These are phyloP conservation scores for Sporisorium graminicola DNA, from an alignment of 1,284 basidiomycete genomes.

Conservation along the genomic window DNA sequence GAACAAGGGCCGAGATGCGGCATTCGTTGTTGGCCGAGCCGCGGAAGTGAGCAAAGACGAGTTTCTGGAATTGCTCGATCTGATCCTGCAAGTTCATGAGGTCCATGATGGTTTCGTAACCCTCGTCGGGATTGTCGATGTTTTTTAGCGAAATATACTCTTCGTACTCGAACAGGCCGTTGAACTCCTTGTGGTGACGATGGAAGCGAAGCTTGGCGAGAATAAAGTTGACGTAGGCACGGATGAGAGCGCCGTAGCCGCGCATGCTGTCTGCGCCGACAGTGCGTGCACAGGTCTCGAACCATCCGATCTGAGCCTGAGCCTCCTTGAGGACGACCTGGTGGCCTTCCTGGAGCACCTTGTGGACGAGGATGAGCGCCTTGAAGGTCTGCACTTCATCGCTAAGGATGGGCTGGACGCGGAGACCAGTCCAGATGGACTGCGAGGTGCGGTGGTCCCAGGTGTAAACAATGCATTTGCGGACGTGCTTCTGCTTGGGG, in stretches of 20 bases:
- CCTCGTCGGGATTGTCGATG: conserved; percentile 70
- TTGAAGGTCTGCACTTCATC: conserved; percentile 70
- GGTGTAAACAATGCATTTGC: conserved; percentile 70
- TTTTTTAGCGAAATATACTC: conserved; percentile 70
- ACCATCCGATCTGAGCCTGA: conserved; percentile 68
- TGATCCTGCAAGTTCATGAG: conserved; percentile 69
- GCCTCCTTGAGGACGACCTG: conserved; percentile 67
- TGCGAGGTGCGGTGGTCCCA: conserved; percentile 69
- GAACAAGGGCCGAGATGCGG: conserved; percentile 68
- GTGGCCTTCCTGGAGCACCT: conserved; percentile 68
- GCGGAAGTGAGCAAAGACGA: conserved; percentile 68
- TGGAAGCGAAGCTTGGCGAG: conserved; percentile 69
- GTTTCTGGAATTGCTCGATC: conserved; percentile 69
- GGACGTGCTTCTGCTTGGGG: conserved; percentile 70
- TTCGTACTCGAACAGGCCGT: conserved; percentile 69
- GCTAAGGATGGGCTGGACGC: conserved; percentile 68
- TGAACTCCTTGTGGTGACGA: conserved; percentile 69
- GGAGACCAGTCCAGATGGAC: conserved; percentile 67
- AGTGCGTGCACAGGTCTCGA: conserved; percentile 68
- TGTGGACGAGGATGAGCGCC: conserved; percentile 69
- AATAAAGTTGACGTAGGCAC: conserved; percentile 68
- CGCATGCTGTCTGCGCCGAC: conserved; percentile 61
- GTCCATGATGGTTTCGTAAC: conserved; percentile 70
- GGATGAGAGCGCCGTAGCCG: conserved; percentile 66
- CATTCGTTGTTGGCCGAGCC: conserved; percentile 67